phyloP scores from a whole-genome alignment of 805 yeast species.

The Candida methanosorbosa region DNA sequence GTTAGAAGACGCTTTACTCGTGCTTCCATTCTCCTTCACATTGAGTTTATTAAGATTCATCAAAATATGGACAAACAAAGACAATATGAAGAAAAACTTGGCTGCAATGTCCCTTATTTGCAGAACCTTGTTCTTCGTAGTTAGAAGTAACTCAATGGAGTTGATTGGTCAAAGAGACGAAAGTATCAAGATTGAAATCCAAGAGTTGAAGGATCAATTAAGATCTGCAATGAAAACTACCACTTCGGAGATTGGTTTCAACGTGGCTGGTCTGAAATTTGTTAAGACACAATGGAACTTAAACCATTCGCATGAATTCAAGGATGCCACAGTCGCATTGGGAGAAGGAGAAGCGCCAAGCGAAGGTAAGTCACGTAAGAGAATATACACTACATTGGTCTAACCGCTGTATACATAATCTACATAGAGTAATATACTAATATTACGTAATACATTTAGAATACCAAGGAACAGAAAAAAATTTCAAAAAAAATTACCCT shows the following conservation, averaged over 20 bases:
- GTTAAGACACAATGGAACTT: conserved; percentile 72
- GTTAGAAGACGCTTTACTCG: conserved; percentile 85
- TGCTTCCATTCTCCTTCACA: conserved; percentile 83
- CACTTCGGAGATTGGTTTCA: conserved; percentile 64
- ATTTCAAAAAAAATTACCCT: too few species aligned
- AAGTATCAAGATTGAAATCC: conserved; percentile 52
- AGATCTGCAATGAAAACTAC: conserved; percentile 45
- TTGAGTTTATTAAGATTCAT: conserved; percentile 63
- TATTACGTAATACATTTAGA: too few species aligned
- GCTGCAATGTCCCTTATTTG: conserved; percentile 57
- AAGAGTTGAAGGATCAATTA: conserved; percentile 52
- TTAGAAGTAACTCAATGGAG: conserved; percentile 72
- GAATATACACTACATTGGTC: conserved; percentile 43
- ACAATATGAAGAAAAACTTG: conserved; percentile 31
- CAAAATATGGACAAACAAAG: conserved; percentile 57
- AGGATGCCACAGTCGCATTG: conserved; percentile 28
- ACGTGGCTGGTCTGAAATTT: conserved; percentile 73
- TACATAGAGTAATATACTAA: too few species aligned
- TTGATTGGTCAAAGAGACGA: conserved; percentile 62
- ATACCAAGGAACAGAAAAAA: too few species aligned
- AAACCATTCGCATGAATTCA: conserved; percentile 63
- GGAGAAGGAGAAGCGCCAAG: neutral
- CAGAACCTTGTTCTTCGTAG: conserved; percentile 65
- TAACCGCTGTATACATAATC: too few species aligned
- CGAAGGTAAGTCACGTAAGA: conserved; percentile 54